Conservation (phyloP, 2,329 filamentous ascomycete genomes). For the Metarhizium guizhouense region DNA sequence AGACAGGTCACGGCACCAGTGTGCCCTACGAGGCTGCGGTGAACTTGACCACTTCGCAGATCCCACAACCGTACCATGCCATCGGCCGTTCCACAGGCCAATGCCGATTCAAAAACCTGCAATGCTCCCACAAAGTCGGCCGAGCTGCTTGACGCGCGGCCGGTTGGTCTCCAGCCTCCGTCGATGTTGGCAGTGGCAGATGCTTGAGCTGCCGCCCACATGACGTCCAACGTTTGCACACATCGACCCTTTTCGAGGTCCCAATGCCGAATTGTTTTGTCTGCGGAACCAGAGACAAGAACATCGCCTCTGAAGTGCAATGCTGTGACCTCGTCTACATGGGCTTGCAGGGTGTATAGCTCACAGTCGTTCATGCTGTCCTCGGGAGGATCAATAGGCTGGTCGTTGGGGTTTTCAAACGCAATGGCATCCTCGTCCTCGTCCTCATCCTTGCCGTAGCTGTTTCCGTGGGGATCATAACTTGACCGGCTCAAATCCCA, state of each 20-base stretch:
- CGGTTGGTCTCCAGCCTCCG: slow-evolving; percentile 63
- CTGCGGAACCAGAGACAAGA: slow-evolving; percentile 88
- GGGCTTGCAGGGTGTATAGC: slow-evolving; percentile 79
- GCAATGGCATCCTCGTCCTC: slow-evolving; percentile 60
- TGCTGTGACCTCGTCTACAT: slow-evolving; percentile 90
- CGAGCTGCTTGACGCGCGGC: slow-evolving; percentile 49
- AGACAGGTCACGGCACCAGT: slow-evolving; percentile 89
- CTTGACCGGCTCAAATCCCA: slow-evolving; percentile 91
- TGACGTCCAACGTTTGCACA: slow-evolving; percentile 92
- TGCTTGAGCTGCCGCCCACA: slow-evolving; percentile 94
- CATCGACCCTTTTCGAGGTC: slow-evolving; percentile 95
- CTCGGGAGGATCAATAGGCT: slow-evolving; percentile 58
- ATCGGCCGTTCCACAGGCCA: slow-evolving; percentile 94
- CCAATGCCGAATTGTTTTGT: slow-evolving; percentile 97
- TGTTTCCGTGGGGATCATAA: slow-evolving; percentile 63
- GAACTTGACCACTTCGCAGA: slow-evolving; percentile 91
- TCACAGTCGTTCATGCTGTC: slow-evolving; percentile 85
- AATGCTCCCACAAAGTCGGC: slow-evolving; percentile 92
- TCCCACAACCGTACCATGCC: slow-evolving; percentile 98
- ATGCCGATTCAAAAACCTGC: slow-evolving; percentile 90
- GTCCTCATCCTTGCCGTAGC: slow-evolving; percentile 47
- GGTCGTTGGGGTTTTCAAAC: slow-evolving; percentile 62
- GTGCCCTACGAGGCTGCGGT: slow-evolving; percentile 88
- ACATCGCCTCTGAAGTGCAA: slow-evolving; percentile 84
- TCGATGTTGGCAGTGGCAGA: slow-evolving; percentile 58